Evolutionary conservation across 371 early-diverging fungal genomes (phyloP).

Genomic region (Syncephalastrum contaminatum): DNA sequence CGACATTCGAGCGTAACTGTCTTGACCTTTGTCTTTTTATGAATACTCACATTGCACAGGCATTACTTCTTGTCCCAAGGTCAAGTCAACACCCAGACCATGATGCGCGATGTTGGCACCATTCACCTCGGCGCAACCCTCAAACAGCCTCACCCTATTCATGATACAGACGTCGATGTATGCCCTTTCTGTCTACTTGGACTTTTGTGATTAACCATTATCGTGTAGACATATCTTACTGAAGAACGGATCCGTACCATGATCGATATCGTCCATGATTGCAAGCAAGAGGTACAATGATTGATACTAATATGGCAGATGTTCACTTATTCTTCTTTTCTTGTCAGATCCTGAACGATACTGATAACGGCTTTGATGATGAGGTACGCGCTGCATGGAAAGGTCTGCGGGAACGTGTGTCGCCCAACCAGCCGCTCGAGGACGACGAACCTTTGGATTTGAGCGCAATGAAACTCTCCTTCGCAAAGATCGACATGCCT

Average conservation of each 20-base stretch:
- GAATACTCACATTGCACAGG: slow-evolving; percentile 13
- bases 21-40: neutral
- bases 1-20: slow-evolving; percentile 37
- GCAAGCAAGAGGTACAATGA: slow-evolving; percentile 33
- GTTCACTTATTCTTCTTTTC: neutral
- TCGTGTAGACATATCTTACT: slow-evolving; percentile 23
- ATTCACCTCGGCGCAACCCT: slow-evolving; percentile 38
- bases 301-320: neutral
- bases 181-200: neutral
- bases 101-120: slow-evolving; percentile 43
- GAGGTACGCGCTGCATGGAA: slow-evolving; percentile 23
- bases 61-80: slow-evolving; percentile 47
- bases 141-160: slow-evolving; percentile 40
- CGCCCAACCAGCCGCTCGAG: no score
- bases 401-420: neutral
- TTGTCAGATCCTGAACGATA: slow-evolving; percentile 25
- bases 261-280: slow-evolving; percentile 28
- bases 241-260: slow-evolving; percentile 29
- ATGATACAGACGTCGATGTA: slow-evolving; percentile 47
- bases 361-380: slow-evolving; percentile 16
- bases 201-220: neutral
- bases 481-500: no score
- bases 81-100: slow-evolving; percentile 42
- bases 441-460: no score
- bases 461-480: no score